Conservation (phyloP, 768 basidiomycete genomes). For the Trametes cinnabarina region DNA sequence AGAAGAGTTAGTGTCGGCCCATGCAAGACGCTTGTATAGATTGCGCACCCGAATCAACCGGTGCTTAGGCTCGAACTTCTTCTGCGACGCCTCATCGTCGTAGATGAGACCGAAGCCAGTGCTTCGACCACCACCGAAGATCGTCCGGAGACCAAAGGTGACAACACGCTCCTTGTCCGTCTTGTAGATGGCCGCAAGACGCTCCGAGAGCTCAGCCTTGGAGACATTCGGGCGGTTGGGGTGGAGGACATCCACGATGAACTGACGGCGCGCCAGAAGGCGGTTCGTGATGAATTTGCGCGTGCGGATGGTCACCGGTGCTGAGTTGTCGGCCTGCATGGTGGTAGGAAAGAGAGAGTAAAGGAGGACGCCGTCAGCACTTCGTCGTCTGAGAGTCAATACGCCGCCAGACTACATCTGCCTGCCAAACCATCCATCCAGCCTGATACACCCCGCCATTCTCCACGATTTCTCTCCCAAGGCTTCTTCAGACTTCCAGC, state of each 20-base stretch:
- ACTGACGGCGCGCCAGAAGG: slow-evolving; percentile 92
- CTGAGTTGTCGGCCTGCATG: slow-evolving; percentile 68
- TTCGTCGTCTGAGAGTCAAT: slow-evolving; percentile 12
- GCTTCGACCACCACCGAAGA: slow-evolving; percentile 97
- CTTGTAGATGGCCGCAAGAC: slow-evolving; percentile 92
- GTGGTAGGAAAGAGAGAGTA: slow-evolving; percentile 15
- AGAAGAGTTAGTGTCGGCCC: neutral
- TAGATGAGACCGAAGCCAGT: slow-evolving; percentile 98
- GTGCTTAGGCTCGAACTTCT: slow-evolving; percentile 96
- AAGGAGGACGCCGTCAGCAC: neutral
- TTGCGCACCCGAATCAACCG: slow-evolving; percentile 86
- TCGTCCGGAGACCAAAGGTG: slow-evolving; percentile 90
- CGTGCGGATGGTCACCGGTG: slow-evolving; percentile 93
- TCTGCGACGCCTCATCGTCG: slow-evolving; percentile 92
- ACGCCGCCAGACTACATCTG: slow-evolving; percentile 32
- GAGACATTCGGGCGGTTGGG: slow-evolving; percentile 94
- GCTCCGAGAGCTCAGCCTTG: slow-evolving; percentile 87
- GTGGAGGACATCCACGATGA: slow-evolving; percentile 92
- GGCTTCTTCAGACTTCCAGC: slow-evolving; percentile 15
- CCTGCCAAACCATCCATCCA: slow-evolving; percentile 32
- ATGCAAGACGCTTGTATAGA: neutral
- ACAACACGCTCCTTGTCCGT: slow-evolving; percentile 87
- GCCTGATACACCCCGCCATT: slow-evolving; percentile 28
- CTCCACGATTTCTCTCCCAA: slow-evolving; percentile 11
- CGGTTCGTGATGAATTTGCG: slow-evolving; percentile 99